Conservation (phyloP, 2,329 filamentous ascomycete species). For the Aplosporella prunicola region DNA sequence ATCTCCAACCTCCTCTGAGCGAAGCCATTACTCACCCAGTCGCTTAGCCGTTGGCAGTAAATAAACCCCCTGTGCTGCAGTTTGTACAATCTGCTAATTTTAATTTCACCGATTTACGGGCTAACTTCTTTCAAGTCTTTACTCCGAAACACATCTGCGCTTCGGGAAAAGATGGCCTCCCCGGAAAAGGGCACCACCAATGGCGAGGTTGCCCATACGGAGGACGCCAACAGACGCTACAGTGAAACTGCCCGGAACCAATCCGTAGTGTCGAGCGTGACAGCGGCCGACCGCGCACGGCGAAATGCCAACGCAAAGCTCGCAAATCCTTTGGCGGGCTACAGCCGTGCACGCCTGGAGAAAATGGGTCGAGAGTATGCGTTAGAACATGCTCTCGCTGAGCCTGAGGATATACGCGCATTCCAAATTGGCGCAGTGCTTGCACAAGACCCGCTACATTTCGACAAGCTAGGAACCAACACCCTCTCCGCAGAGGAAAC, state of each 20-base stretch:
- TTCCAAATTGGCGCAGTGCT: constrained; percentile 23
- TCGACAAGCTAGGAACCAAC: constrained; percentile 14
- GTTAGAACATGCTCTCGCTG: constrained; percentile 37
- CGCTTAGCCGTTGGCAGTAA: too few species aligned
- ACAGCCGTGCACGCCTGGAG: constrained; percentile 42
- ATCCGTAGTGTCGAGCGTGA: constrained; percentile 20
- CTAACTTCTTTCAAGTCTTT: too few species aligned
- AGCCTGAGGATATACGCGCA: constrained; percentile 22
- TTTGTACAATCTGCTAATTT: too few species aligned
- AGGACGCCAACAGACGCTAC: constrained; percentile 4
- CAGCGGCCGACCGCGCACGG: constrained; percentile 26
- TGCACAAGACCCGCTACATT: constrained; percentile 17
- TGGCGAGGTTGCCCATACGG: constrained; percentile 14
- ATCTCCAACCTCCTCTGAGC: too few species aligned
- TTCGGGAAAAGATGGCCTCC: too few species aligned
- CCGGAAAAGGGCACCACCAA: constrained; percentile 12
- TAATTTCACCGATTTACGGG: too few species aligned
- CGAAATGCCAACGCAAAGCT: constrained; percentile 40
- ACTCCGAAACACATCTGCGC: too few species aligned
- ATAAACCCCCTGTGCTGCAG: too few species aligned
- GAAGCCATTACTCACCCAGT: too few species aligned
- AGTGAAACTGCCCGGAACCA: constrained; percentile 12
- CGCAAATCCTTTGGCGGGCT: constrained; percentile 44
- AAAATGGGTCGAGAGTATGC: constrained; percentile 52
- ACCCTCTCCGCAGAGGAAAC: constrained; percentile 51